phyloP scores from a whole-genome alignment of 1,284 basidiomycete species.

The Fomitopsis pinicola region DNA sequence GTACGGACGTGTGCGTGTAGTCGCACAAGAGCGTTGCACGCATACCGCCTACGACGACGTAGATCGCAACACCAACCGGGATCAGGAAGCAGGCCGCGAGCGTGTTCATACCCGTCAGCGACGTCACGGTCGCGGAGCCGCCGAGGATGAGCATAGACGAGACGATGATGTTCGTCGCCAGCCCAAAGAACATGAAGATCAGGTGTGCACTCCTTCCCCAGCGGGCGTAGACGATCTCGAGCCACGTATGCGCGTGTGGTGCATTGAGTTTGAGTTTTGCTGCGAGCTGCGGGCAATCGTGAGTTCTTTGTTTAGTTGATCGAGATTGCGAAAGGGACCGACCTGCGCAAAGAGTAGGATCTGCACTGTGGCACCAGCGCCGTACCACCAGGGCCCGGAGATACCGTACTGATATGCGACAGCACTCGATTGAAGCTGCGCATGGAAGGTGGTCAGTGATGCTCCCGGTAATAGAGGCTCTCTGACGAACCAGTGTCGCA shows the following conservation, averaged over 20 bases:
- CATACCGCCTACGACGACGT: conserved; percentile 52
- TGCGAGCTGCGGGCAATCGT: conserved; percentile 27
- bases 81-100: conserved; percentile 64
- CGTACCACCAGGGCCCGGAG: conserved; percentile 48
- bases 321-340: neutral
- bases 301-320: neutral
- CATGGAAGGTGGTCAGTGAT: conserved; percentile 3
- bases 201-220: conserved; percentile 56
- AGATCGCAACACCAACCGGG: conserved; percentile 49
- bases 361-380: conserved; percentile 45
- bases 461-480: neutral
- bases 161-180: conserved; percentile 63
- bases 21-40: conserved; percentile 40
- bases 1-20: conserved; percentile 72
- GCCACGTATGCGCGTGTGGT: conserved; percentile 54
- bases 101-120: conserved; percentile 51
- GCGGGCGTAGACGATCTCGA: conserved; percentile 60
- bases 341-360: conserved; percentile 46
- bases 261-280: conserved; percentile 61
- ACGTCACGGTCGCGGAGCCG: conserved; percentile 57
- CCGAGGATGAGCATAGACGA: conserved; percentile 59
- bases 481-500: conserved; percentile 54
- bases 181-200: conserved; percentile 63
- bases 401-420: conserved; percentile 83
- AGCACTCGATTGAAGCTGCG: conserved; percentile 73